A percentile compares a stretch with the other conserved stretches of the same genome.
These are phyloP conservation scores for Curvularia hawaiiensis DNA, from an alignment of 2,329 filamentous ascomycete genomes.

Conservation along the genomic window DNA sequence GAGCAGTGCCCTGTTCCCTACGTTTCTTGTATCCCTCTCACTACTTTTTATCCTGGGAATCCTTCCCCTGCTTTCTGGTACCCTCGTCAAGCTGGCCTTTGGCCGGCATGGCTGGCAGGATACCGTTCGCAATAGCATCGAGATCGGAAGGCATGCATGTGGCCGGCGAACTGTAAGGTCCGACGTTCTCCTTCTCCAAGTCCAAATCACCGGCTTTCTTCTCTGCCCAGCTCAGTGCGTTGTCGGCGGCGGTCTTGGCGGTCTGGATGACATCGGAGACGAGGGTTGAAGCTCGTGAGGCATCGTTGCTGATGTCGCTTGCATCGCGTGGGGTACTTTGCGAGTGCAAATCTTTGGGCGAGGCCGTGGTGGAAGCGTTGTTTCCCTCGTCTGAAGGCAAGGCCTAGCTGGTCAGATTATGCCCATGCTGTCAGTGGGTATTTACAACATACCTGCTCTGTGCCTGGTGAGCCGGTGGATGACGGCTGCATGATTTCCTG, in stretches of 20 bases:
- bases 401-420: not conserved
- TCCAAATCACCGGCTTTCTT: slow-evolving; percentile 32
- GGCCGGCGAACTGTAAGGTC: slow-evolving; percentile 39
- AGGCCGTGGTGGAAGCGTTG: not conserved
- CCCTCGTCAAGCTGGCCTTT: not conserved
- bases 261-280: slow-evolving; percentile 25
- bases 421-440: not conserved
- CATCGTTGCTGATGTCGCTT: slow-evolving; percentile 17
- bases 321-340: slow-evolving; percentile 14
- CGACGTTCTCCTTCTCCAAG: slow-evolving; percentile 28
- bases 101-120: slow-evolving; percentile 30
- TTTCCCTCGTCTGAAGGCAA: not conserved
- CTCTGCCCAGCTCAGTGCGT: slow-evolving; percentile 34
- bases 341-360: slow-evolving; percentile 14
- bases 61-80: not conserved
- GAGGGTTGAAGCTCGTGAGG: slow-evolving; percentile 20
- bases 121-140: slow-evolving; percentile 39
- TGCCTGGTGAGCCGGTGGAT: not conserved
- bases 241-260: slow-evolving; percentile 27
- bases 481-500: not conserved
- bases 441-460: slow-evolving; percentile 6
- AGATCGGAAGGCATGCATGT: slow-evolving; percentile 43
- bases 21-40: not conserved
- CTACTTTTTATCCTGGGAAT: not conserved
- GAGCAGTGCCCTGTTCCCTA: not conserved